phyloP scores from a whole-genome alignment of 2,329 filamentous ascomycete species.

The Dactylellina parvicollis region DNA sequence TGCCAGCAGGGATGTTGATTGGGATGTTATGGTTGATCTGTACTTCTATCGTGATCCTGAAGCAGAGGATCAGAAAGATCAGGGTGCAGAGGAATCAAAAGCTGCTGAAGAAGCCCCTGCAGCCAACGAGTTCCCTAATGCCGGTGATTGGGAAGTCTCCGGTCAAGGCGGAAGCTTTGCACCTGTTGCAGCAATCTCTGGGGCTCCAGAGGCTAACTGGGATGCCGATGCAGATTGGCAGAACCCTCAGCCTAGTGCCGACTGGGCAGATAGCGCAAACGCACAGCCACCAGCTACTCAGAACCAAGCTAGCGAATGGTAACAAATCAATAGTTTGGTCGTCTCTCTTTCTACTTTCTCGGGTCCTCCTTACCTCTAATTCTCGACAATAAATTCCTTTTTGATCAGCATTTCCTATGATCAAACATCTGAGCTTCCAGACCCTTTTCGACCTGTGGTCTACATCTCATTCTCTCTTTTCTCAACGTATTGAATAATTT shows the following conservation, averaged over 20 bases:
- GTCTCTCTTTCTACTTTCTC: neutral
- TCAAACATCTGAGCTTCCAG: no score
- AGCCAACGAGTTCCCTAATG: conserved; percentile 65
- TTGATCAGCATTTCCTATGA: no score
- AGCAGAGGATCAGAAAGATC: conserved; percentile 98
- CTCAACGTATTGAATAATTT: conserved; percentile 20
- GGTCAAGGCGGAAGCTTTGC: conserved; percentile 73
- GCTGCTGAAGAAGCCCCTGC: conserved; percentile 84
- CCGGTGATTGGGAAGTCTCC: conserved; percentile 85
- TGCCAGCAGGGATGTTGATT: conserved; percentile 92
- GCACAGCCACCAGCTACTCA: conserved; percentile 61
- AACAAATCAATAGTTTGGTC: conserved; percentile 3
- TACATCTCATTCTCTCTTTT: no score
- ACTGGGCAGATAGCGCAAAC: conserved; percentile 67
- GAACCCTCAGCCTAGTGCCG: conserved; percentile 67
- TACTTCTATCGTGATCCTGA: conserved; percentile 99
- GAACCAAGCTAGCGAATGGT: conserved; percentile 57
- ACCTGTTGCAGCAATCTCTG: conserved; percentile 66
- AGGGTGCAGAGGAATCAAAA: conserved; percentile 86
- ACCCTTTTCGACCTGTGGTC: no score
- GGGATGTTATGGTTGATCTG: conserved; percentile 99
- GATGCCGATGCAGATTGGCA: conserved; percentile 73
- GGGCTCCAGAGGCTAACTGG: conserved; percentile 70
- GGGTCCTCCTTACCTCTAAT: no score
- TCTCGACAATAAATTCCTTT: no score